Percentiles rank a stretch among this genome's conserved stretches.
These are phyloP conservation scores for Mycena sp. DNA, from an alignment of 1,284 basidiomycete genomes.

Conservation along the genomic window DNA sequence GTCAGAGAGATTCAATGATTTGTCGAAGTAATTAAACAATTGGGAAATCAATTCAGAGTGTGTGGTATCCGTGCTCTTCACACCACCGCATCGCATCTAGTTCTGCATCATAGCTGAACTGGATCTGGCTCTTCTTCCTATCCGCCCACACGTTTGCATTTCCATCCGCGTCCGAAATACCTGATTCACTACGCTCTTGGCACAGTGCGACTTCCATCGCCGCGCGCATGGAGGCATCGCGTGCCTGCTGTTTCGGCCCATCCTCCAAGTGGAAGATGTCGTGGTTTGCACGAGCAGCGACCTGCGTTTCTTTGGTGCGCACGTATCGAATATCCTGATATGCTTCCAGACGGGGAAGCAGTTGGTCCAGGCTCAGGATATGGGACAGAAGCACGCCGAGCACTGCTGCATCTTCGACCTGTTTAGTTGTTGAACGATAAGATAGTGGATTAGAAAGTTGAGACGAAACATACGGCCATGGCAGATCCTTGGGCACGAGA, in stretches of 20 bases:
- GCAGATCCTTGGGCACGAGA: no score
- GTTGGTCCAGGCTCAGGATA: slow-evolving; percentile 34
- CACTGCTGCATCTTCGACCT: slow-evolving; percentile 50
- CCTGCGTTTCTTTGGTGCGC: slow-evolving; percentile 42
- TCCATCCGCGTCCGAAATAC: slow-evolving; percentile 7
- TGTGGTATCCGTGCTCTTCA: slow-evolving; percentile 4
- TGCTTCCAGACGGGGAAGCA: slow-evolving; percentile 38
- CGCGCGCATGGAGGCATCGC: slow-evolving; percentile 42
- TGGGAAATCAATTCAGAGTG: no score
- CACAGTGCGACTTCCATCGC: slow-evolving; percentile 33
- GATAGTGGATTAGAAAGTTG: slow-evolving; percentile 35
- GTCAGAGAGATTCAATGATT: no score
- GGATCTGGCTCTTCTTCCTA: slow-evolving; percentile 20
- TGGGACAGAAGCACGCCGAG: slow-evolving; percentile 44
- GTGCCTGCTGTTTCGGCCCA: slow-evolving; percentile 45
- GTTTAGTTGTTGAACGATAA: neutral
- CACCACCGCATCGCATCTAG: slow-evolving; percentile 25
- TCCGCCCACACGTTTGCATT: slow-evolving; percentile 27
- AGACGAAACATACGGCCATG: neutral
- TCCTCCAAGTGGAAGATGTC: slow-evolving; percentile 47
- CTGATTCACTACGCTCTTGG: neutral
- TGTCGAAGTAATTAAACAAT: no score
- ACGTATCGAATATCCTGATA: slow-evolving; percentile 43
- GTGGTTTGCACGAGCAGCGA: slow-evolving; percentile 41
- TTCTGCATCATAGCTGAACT: slow-evolving; percentile 32